These are phyloP conservation scores for Nakataea oryzae DNA, from an alignment of 2,329 filamentous ascomycete genomes.

Conservation along the genomic window DNA sequence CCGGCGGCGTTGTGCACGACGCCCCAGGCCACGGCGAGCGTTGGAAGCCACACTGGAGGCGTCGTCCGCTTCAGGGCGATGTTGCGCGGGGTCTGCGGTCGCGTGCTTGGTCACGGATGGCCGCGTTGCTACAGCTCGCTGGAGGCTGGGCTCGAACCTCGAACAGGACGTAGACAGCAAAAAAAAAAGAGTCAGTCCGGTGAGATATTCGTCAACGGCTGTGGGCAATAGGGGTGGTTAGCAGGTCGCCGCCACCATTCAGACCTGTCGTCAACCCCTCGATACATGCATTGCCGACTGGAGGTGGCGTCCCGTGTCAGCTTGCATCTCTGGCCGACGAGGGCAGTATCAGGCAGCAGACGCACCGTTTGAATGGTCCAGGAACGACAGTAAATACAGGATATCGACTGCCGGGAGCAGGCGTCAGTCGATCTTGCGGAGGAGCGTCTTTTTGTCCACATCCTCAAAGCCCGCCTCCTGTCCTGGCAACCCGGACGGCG, in stretches of 20 bases:
- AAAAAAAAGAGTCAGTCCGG: constrained; percentile 60
- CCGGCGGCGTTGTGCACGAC: constrained; percentile 36
- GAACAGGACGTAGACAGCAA: constrained; percentile 48
- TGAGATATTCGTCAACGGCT: constrained; percentile 54
- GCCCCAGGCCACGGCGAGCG: constrained; percentile 45
- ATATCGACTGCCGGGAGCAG: constrained; percentile 43
- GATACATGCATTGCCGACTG: constrained; percentile 48
- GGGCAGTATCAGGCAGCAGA: constrained; percentile 16
- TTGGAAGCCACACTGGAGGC: constrained; percentile 45
- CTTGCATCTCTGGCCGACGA: constrained; percentile 13
- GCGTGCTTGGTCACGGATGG: not conserved
- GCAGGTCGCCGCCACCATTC: too few species aligned
- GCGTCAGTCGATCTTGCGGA: constrained; percentile 44
- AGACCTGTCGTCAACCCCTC: too few species aligned
- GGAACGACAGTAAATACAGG: constrained; percentile 44
- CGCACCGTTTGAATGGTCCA: constrained; percentile 47
- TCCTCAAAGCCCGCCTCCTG: not conserved
- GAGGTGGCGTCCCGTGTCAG: constrained; percentile 2
- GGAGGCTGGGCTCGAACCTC: too few species aligned
- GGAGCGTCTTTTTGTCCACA: constrained; percentile 44
- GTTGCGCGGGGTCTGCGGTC: constrained; percentile 44
- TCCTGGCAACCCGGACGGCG: not conserved
- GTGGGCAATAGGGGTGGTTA: constrained; percentile 9
- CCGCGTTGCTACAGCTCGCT: too few species aligned
- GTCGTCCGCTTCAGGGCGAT: constrained; percentile 51